Evolutionary conservation across 768 basidiomycete genomes (phyloP).

Genomic region (Mycena haematopus): DNA sequence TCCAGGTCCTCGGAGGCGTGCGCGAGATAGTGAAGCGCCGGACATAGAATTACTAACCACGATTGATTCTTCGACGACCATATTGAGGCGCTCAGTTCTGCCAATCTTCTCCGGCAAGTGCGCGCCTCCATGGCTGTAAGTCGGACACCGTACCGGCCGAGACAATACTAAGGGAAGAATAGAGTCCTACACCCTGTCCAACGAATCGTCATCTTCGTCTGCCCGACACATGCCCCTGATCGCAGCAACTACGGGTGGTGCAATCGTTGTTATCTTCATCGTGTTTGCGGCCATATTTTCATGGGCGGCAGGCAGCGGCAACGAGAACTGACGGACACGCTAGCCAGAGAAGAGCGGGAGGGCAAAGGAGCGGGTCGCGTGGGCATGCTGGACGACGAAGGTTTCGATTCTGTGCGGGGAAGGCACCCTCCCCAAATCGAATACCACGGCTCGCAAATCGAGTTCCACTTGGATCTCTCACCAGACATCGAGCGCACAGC

Average conservation of each 20-base stretch:
- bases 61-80: background rate
- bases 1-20: conserved; percentile 6
- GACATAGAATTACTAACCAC: background rate
- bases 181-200: conserved; percentile 20
- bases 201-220: background rate
- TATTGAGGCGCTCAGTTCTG: background rate
- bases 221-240: conserved; percentile 8
- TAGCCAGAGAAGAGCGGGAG: conserved; percentile 12
- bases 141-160: background rate
- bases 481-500: background rate
- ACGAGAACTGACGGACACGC: conserved; percentile 10
- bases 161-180: background rate
- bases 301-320: conserved; percentile 12
- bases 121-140: conserved; percentile 17
- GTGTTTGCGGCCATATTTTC: conserved; percentile 23
- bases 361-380: conserved; percentile 20
- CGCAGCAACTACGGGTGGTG: conserved; percentile 21
- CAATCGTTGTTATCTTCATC: conserved; percentile 19
- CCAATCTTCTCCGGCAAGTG: background rate
- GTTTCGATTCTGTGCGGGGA: conserved; percentile 19
- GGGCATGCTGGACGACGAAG: conserved; percentile 27
- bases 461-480: conserved; percentile 9
- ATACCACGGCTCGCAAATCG: background rate
- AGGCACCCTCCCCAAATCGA: background rate
- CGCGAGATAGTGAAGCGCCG: background rate